phyloP scores from a whole-genome alignment of 352 stramenopile species.

The Paralagenidium karlingii region DNA sequence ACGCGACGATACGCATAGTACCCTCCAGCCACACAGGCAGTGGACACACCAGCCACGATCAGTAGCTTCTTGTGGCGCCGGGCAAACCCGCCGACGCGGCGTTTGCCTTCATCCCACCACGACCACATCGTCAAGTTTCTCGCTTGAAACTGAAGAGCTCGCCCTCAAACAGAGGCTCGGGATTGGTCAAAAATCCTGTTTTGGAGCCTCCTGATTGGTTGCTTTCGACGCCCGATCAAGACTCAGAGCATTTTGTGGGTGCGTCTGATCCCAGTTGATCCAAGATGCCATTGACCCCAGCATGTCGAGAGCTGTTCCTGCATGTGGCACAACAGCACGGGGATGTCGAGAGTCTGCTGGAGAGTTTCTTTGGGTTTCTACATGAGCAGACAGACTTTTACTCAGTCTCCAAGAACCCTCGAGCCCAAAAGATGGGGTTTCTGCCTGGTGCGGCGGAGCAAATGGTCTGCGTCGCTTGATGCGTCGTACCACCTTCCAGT shows the following conservation, averaged over 20 bases:
- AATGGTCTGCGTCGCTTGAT: constrained; percentile 13
- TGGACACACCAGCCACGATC: constrained; percentile 27
- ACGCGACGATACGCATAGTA: constrained; percentile 63
- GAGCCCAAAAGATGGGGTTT: constrained; percentile 42
- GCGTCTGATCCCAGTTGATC: no score
- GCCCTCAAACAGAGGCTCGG: no score
- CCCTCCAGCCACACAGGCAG: constrained; percentile 30
- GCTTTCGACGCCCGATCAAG: no score
- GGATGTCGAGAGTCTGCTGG: constrained; percentile 93
- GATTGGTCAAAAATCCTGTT: no score
- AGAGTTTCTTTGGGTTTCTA: constrained; percentile 96
- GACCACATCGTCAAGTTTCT: constrained; percentile 77
- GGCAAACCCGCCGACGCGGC: constrained; percentile 41
- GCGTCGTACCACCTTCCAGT: not conserved
- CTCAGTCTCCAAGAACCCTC: constrained; percentile 40
- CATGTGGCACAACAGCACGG: constrained; percentile 89
- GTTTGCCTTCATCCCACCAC: constrained; percentile 34
- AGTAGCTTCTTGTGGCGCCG: constrained; percentile 56
- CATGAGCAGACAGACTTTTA: constrained; percentile 98
- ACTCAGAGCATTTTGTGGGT: no score
- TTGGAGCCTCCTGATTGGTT: no score
- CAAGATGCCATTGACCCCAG: no score
- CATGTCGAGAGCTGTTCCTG: constrained; percentile 88
- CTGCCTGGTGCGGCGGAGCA: constrained; percentile 39
- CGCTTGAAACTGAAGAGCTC: no score